phyloP scores from a whole-genome alignment of 352 stramenopile species.

The Globisporangium nodosum region DNA sequence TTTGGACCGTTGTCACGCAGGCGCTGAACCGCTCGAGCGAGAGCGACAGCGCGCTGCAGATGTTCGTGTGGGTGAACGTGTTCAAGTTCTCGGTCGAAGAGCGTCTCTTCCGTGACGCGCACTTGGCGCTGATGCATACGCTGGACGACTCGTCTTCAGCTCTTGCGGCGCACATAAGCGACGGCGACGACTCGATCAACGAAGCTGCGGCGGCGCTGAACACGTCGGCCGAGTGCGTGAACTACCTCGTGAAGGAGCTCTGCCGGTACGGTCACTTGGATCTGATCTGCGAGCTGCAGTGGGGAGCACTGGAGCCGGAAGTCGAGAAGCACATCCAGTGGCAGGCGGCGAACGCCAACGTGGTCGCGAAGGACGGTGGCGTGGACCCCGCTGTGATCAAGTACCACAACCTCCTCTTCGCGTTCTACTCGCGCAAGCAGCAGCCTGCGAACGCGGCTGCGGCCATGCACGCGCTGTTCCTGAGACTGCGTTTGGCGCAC shows the following conservation, averaged over 20 bases:
- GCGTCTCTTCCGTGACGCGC: slow-evolving; percentile 48
- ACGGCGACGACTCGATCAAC: slow-evolving; percentile 6
- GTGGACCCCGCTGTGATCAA: slow-evolving; percentile 42
- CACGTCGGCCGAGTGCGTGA: slow-evolving; percentile 61
- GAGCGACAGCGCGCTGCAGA: slow-evolving; percentile 39
- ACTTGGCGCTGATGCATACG: slow-evolving; percentile 69
- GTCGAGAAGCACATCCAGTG: slow-evolving; percentile 72
- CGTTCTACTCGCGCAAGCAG: slow-evolving; percentile 59
- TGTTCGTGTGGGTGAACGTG: slow-evolving; percentile 79
- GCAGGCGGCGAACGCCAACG: slow-evolving; percentile 64
- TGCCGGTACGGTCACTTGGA: slow-evolving; percentile 60
- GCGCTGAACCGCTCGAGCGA: slow-evolving; percentile 31
- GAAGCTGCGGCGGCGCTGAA: slow-evolving; percentile 16
- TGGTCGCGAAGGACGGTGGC: slow-evolving; percentile 23
- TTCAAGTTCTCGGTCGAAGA: slow-evolving; percentile 79
- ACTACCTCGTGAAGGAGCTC: slow-evolving; percentile 69
- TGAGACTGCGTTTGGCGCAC: slow-evolving; percentile 38
- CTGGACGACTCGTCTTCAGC: slow-evolving; percentile 32
- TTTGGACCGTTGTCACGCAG: slow-evolving; percentile 63
- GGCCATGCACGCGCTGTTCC: slow-evolving; percentile 48
- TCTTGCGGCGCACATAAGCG: slow-evolving; percentile 2
- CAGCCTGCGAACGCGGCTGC: slow-evolving; percentile 57
- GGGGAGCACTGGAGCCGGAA: slow-evolving; percentile 45
- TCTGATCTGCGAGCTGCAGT: slow-evolving; percentile 70
- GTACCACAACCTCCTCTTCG: slow-evolving; percentile 67